Base-by-base conservation (phyloP, 371 early-diverging fungal genomes). In the Mycotypha africana region DNA sequence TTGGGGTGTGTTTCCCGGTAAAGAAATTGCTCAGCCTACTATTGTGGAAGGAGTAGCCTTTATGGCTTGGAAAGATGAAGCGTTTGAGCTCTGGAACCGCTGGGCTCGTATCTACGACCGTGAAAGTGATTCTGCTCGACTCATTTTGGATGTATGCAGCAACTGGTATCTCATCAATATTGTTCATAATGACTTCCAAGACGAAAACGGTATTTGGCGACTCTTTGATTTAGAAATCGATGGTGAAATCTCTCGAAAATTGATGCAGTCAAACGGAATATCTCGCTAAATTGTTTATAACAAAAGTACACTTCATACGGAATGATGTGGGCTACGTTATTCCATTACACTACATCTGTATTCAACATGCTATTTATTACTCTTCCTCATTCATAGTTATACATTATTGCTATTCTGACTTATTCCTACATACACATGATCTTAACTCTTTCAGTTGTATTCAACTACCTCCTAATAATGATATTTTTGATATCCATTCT, bases 1-100 rank as follows among this genome's bases (percentile, higher is more conserved):
- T 11, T 98, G 98, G 98, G 98, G 98, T 47, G 95, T 95, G 1
- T 97, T 98, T 83, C 95, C 95, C 9, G 95, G 95, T 45, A 93
- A 93, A 67, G 97, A 98, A 65, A 91, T 98, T 53, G 74, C 95
- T 28, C 98, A 98, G 62, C 97, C 97, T 8, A 98, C 98, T 15
- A 82, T 98, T 54, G 96, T 96, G 17, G 98, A 98, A 58, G 73
- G 85, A 2, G 81, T 79, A 43, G 86, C 88, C 46, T 98, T 98
- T 64, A 76, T 93, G 77, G 97, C 97, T 2, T 98, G 98, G 98
- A 70, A 85, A 78, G 95, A 95, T 53, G 97, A 98, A 75, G 98
- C 97, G 0, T 96, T 90, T 58, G 93, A 91, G 42, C 77, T 96
- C 23, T 98, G 95, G 96, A 76, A 72, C 43, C 81, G 86, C 66